Evolutionary conservation across 2,329 filamentous ascomycete species (phyloP).

Genomic region (Fonsecaea erecta): DNA sequence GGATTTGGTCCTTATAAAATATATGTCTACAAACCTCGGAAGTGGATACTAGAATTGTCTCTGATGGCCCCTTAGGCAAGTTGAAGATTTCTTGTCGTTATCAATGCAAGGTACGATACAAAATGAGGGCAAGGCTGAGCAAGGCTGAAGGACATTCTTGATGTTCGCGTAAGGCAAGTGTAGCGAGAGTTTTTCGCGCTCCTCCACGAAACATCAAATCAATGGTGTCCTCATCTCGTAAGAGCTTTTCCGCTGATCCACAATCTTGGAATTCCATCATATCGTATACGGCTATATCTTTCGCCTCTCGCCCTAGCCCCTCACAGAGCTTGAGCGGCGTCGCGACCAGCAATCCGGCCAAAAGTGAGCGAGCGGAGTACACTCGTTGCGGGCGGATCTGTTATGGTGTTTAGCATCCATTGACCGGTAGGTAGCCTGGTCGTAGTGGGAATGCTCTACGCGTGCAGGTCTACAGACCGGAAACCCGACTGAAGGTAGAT

Average conservation of each 20-base stretch:
- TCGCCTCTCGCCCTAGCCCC: not conserved
- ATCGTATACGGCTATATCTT: not conserved
- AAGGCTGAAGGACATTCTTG: not conserved
- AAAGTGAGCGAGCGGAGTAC: constrained; percentile 34
- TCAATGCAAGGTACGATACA: not conserved
- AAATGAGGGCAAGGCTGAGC: not conserved
- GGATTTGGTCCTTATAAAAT: not conserved
- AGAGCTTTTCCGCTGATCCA: not conserved
- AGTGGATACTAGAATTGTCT: not conserved
- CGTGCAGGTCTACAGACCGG: not conserved
- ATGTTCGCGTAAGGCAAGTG: not conserved
- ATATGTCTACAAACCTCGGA: not conserved
- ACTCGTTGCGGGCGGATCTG: constrained; percentile 32
- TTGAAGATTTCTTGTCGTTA: not conserved
- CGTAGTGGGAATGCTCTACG: not conserved
- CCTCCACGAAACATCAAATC: not conserved
- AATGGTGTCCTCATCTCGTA: not conserved
- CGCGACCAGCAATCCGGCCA: constrained; percentile 31
- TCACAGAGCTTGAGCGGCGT: constrained; percentile 28
- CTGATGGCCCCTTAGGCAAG: not conserved
- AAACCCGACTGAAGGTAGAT: not conserved
- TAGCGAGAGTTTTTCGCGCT: not conserved
- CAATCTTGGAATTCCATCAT: not conserved
- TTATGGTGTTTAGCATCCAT: not conserved
- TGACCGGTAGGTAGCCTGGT: not conserved